Base-by-base conservation (phyloP, 1,139 yeast species). In the Suhomyces anneliseae region DNA sequence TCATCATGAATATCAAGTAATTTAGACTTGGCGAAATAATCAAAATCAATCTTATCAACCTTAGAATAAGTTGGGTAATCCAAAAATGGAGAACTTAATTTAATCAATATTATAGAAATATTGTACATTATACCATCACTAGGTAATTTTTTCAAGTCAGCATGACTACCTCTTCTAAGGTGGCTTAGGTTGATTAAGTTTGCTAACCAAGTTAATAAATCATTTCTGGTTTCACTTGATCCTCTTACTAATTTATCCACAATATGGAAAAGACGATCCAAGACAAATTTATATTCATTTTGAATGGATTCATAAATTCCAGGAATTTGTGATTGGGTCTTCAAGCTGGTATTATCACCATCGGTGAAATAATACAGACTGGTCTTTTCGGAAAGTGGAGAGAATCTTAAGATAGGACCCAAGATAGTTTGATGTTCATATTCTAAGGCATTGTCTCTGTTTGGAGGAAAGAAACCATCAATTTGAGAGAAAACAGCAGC, bases 41-140 rank as follows among this genome's bases (percentile, higher is more conserved):
- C 76, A 7, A 78, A 69, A 58, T 87, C 90, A 55, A 93, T 88
- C 60, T 87, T 89, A 61, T 85, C 89, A 45, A 93, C 71, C 62
- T 90, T 89, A 31, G 72, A 51, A 50, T 70, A 79, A 27, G 70
- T 70, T 2, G 86, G 81, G 40, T 79, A 75, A 52, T 87, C 92
- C 52, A 89, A 76, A 62, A 95, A 92, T 26, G 99, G 99, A 59
- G 84, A 81, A 39, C 96, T 84, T 49, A 95, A 78, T 59, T 79
- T 81, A 47, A 87, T 76, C 51, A 92, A 69, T 1, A 92, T 72
- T 46, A 82, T 63, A 0, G 93, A 74, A 24, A 90, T 77, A 62
- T 92, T 93, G 48, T 85, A 74, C 88, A 90, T 87, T 52, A 93
- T 78, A 0, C 92, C 93, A 68, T 92, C 92, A 7, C 90, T 76